Base-by-base conservation (phyloP, 768 basidiomycete species). In the Rhizopogon roseolus region DNA sequence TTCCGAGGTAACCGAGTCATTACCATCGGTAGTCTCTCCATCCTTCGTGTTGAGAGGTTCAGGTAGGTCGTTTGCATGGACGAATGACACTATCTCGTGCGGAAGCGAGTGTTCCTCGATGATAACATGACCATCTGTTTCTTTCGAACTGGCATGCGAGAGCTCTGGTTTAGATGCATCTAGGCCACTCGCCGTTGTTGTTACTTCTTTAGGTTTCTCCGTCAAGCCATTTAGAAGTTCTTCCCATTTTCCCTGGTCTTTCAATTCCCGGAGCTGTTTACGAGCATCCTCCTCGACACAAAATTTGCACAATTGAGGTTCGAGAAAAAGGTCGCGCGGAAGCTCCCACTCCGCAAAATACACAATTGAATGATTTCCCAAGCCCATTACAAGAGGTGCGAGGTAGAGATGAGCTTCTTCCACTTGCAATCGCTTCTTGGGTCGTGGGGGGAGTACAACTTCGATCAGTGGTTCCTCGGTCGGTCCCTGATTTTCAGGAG, bases 281-380 rank as follows among this genome's bases (percentile, higher is more conserved):
- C 60, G 43, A 22, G 66, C 55, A 13, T 72, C 69, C 4, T 68
- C 66, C 11, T 62, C 34, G 27, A 77, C 66, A 44, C 81, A 82
- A 6, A 52, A 6, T 0, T 44, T 29, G 62, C 80, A 82, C 2
- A 81, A 19, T 0, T 60, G 55, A 2, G 69, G 66, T 2, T 62
- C 65, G 6, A 66, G 48, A 5, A 80, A 64, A 6, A 75, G 16
- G 16, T 69, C 64, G 1, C 75, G 72, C 1, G 83, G 82, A 1
- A 85, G 59, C 39, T 80, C 79, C 71, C 76, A 77, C 51, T 81
- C 77, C 6, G 74, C 80, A 39, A 69, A 60, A 58, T 80, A 78
- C 0, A 81, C 79, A 34, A 22, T n/a, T 0, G 84, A 85, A 60
- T 86, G 84, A 59, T 80, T 0, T 13, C 0, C 85, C 82, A 9